Percentiles rank a stretch among this genome's conserved stretches.
Evolutionary conservation across 495 filamentous ascomycete genomes (phyloP).

Genomic region (Lepraria neglecta): DNA sequence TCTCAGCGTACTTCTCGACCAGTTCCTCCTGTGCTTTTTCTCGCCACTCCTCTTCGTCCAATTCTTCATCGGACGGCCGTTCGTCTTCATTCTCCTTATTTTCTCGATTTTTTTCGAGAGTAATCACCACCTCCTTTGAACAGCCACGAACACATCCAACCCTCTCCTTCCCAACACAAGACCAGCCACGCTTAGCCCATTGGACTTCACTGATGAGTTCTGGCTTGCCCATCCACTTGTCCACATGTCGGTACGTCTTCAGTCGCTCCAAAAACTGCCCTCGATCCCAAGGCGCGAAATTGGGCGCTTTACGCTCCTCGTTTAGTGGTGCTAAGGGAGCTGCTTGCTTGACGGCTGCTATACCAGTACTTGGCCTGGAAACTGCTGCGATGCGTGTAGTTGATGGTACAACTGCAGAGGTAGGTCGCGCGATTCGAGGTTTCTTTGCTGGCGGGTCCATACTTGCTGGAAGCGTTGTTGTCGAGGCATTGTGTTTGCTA

Average conservation of each 20-base stretch:
- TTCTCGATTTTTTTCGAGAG: conserved; percentile 50
- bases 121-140: conserved; percentile 72
- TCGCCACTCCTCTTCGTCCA: conserved; percentile 24
- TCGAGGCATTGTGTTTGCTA: conserved; percentile 25
- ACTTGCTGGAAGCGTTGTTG: conserved; percentile 26
- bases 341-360: conserved; percentile 27
- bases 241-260: conserved; percentile 81
- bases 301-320: conserved; percentile 37
- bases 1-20: conserved; percentile 66
- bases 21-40: conserved; percentile 52
- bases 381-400: conserved; percentile 19
- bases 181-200: conserved; percentile 94
- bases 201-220: conserved; percentile 77
- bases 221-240: conserved; percentile 78
- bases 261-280: conserved; percentile 74
- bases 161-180: conserved; percentile 71
- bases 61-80: conserved; percentile 6
- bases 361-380: conserved; percentile 27
- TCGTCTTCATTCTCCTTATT: conserved; percentile 10
- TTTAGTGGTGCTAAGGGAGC: conserved; percentile 27
- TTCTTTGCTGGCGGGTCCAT: conserved; percentile 28
- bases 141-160: conserved; percentile 79
- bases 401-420: conserved; percentile 29
- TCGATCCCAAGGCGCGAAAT: conserved; percentile 79
- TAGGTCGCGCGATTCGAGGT: conserved; percentile 27